These are phyloP conservation scores for Ganoderma lucidum DNA, from an alignment of 1,284 basidiomycete species.

Conservation along the genomic window DNA sequence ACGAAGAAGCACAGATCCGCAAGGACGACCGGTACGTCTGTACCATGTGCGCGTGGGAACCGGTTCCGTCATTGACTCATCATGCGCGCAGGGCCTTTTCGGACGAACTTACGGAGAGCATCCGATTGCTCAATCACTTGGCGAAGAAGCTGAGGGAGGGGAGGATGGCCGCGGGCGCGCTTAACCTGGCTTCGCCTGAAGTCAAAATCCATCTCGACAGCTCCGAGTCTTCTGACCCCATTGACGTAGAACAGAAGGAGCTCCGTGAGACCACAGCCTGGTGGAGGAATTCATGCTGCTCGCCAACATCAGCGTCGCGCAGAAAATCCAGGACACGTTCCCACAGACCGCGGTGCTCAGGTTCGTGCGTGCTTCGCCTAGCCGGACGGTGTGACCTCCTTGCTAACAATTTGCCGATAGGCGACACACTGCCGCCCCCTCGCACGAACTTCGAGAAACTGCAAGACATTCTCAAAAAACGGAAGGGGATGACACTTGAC, in stretches of 20 bases:
- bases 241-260: constrained; percentile 98
- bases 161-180: constrained; percentile 93
- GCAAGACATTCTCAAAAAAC: constrained; percentile 91
- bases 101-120: constrained; percentile 88
- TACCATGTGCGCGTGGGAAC: constrained; percentile 5
- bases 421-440: constrained; percentile 94
- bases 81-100: constrained; percentile 61
- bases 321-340: constrained; percentile 93
- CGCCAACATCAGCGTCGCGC: constrained; percentile 95
- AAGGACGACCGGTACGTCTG: constrained; percentile 88
- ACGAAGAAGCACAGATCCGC: constrained; percentile 94
- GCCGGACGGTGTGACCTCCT: constrained; percentile 11
- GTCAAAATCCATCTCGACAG: constrained; percentile 97
- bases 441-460: constrained; percentile 95
- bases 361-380: constrained; percentile 47
- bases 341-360: constrained; percentile 95
- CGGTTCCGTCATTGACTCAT: background rate
- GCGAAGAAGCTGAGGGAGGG: constrained; percentile 88
- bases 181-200: constrained; percentile 98
- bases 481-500: constrained; percentile 87
- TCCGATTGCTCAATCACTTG: constrained; percentile 90
- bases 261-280: constrained; percentile 91
- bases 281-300: constrained; percentile 99
- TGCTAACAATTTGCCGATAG: constrained; percentile 47
- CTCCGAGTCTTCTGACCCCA: constrained; percentile 92